Percentiles rank a stretch among this genome's conserved stretches.
These are phyloP conservation scores for Diplogelasinospora grovesii DNA, from an alignment of 495 filamentous ascomycete genomes.

Conservation along the genomic window DNA sequence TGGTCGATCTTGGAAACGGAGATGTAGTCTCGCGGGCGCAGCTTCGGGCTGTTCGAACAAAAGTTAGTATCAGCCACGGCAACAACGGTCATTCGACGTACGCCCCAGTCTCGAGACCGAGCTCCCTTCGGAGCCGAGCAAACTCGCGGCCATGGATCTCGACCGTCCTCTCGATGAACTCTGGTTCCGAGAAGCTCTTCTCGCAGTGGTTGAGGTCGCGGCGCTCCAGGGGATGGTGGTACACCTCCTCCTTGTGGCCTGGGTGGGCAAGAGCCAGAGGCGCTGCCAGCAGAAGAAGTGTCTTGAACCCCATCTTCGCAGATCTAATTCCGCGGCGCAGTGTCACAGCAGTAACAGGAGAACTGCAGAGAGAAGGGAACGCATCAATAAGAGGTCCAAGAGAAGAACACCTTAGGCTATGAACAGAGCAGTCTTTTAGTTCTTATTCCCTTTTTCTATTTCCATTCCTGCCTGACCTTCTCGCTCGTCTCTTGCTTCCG, in stretches of 20 bases:
- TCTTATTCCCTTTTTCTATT: not conserved
- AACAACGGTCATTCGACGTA: no score
- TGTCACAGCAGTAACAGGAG: not conserved
- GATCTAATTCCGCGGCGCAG: no score
- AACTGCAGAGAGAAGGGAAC: not conserved
- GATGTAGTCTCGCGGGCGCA: conserved; percentile 23
- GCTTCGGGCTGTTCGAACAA: conserved; percentile 17
- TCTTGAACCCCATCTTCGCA: conserved; percentile 24
- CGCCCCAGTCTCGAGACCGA: conserved; percentile 14
- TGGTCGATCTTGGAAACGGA: conserved; percentile 26
- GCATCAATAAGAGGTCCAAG: not conserved
- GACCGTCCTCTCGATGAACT: conserved; percentile 23
- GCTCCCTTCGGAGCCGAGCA: conserved; percentile 12
- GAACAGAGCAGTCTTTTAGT: not conserved
- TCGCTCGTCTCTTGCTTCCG: no score
- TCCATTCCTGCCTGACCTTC: not conserved
- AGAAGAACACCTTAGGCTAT: not conserved
- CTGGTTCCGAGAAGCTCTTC: conserved; percentile 19
- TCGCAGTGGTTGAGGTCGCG: conserved; percentile 26
- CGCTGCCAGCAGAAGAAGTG: conserved; percentile 20
- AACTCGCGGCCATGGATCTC: conserved; percentile 25
- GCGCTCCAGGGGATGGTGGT: conserved; percentile 22
- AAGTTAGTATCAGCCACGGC: no score
- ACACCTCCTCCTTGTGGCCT: conserved; percentile 19
- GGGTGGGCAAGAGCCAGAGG: conserved; percentile 24